Conservation (phyloP, 345 rosid genomes). For the Aegle marmelos region DNA sequence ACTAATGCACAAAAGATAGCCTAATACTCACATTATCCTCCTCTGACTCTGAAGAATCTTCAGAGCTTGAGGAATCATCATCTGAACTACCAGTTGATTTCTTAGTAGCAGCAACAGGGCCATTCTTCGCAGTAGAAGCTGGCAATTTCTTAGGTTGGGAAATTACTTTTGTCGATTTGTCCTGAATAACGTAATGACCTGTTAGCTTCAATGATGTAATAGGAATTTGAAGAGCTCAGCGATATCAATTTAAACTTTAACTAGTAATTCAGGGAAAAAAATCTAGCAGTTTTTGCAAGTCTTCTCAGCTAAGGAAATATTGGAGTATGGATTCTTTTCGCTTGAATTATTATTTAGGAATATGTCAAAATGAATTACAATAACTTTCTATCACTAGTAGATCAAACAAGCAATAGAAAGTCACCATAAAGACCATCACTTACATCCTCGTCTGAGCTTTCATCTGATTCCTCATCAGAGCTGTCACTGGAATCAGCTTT, state of each 20-base stretch:
- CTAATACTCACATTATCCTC: slow-evolving; percentile 13
- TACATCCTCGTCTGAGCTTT: slow-evolving; percentile 23
- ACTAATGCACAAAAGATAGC: neutral
- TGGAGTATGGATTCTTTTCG: neutral
- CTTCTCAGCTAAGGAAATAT: neutral
- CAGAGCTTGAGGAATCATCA: slow-evolving; percentile 1
- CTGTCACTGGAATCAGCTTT: slow-evolving; percentile 21
- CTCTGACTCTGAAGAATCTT: slow-evolving; percentile 16
- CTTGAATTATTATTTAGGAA: neutral
- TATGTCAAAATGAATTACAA: neutral
- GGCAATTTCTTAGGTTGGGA: slow-evolving; percentile 21
- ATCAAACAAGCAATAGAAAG: neutral
- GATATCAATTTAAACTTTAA: neutral
- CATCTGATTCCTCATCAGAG: slow-evolving; percentile 32
- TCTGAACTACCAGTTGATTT: slow-evolving; percentile 26
- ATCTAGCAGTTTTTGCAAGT: neutral
- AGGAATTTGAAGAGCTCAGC: neutral
- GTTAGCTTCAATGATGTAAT: neutral
- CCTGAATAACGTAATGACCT: slow-evolving; percentile 18
- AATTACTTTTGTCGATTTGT: slow-evolving; percentile 22
- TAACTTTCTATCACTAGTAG: neutral
- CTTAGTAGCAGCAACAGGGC: slow-evolving; percentile 5
- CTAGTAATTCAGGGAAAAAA: too few relatives aligned
- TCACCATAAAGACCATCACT: slow-evolving; percentile 12
- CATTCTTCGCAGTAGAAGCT: slow-evolving; percentile 17